Base-by-base conservation (phyloP, 805 yeast species). In the Pichia heedii region DNA sequence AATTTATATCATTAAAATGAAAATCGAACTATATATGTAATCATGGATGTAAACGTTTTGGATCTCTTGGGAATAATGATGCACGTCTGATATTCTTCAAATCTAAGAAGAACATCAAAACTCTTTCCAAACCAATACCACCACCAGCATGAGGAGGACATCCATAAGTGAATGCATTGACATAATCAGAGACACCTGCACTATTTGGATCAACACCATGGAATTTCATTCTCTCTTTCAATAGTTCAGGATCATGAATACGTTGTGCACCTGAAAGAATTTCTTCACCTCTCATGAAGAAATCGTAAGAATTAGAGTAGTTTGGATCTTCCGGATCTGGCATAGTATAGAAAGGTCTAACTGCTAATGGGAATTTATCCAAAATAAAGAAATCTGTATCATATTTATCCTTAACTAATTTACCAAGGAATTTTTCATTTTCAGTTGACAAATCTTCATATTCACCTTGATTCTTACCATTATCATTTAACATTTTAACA, bases 141-240 rank as follows among this genome's bases (percentile, higher is more conserved):
- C 98, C 99, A 65, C 99, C 99, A 30, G 96, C 99, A 60, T 93
- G 99, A 40, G 99, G 98, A 51, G 96, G 83, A 73, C 97, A 90
- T 18, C 97, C 99, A 62, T 82, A 90, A 38, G 77, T 70, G 73
- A 93, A 93, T 16, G 96, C 94, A 50, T 90, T 90, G 46, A 85
- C 81, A 68, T 93, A 93, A 62, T 93, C 97, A 61, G 75, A 74
- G 55, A 90, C 69, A 51, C 97, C 98, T 29, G 86, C 84, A 47
- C 76, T 74, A 47, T 70, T 69, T 46, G 95, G 85, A 61, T 86
- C 85, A 44, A 93, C 79, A 22, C 77, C 97, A 58, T 84, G 95
- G 33, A 73, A 83, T 39, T 65, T 70, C 84, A 93, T 79, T 70
- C 97, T 80, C 68, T 84, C 76, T 56, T 69, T 73, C 58, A 93